Base-by-base conservation (phyloP, 2,329 filamentous ascomycete genomes). In the Botrytis squamosa region DNA sequence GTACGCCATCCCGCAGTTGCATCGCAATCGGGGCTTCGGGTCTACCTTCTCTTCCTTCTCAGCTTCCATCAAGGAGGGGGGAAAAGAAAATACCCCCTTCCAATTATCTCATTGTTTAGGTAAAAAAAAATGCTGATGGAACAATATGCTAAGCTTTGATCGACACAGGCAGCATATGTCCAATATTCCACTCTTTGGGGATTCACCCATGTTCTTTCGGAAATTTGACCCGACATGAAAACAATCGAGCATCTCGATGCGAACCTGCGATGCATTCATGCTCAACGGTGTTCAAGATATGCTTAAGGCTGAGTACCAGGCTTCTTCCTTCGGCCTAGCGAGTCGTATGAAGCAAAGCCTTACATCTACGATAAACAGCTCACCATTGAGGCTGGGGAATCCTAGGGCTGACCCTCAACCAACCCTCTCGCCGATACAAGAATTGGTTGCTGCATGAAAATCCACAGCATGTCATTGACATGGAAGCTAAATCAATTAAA, bases 71-170 rank as follows among this genome's bases (percentile, higher is more conserved):
- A n/a, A 52, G 10, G 40, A 7, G 59, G 16, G 52, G 38, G 59
- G n/a, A 16, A 22, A 44, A 22, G 36, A 59, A 49, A 40, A 25
- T 55, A 40, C 25, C 49, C 36, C 36, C 49, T 59, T 29, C 67
- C 36, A 33, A n/a, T 52, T 36, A 68, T 64, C 38, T 20, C 14
- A 42, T 20, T 64, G 25, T 44, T 42, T 42, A 42, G 60, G 36
- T n/a, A 22, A 36, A 33, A 46, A 22, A 67, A 52, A 38, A n/a
- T n/a, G 14, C 20, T 52, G 16, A 20, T 64, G 40, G 44, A 44
- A 70, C 38, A 57, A 55, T n/a, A 44, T 59, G 29, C 68, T 29
- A 62, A 70, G 68, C 68, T 70, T 70, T 70, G 68, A 70, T 70
- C 68, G 68, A 62, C 68, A 70, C 55, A 70, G 33, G 68, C 68